Percentiles rank a stretch among this genome's conserved stretches.
These are phyloP conservation scores for Vaucheria bursata DNA, from an alignment of 352 stramenopile species.

Conservation along the genomic window DNA sequence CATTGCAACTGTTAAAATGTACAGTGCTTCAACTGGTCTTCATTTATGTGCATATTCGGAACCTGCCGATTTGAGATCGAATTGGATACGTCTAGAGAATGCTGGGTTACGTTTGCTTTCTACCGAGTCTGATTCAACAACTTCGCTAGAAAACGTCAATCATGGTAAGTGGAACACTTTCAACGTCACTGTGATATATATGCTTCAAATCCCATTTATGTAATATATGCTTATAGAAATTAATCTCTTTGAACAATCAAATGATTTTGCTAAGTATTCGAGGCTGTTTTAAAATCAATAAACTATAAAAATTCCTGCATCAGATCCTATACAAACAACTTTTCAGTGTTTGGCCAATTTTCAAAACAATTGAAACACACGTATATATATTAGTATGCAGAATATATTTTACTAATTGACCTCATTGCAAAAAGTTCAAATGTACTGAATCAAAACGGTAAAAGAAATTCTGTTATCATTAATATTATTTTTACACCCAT, in stretches of 20 bases:
- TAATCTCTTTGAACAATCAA: neutral
- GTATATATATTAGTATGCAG: too few species aligned
- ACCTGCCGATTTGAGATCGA: slow-evolving; percentile 6
- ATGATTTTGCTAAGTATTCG: neutral
- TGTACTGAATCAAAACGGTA: too few species aligned
- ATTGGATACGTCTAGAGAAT: slow-evolving; percentile 2
- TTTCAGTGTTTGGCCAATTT: too few species aligned
- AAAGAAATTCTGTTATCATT: too few species aligned
- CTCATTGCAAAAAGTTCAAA: too few species aligned
- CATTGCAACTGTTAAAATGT: slow-evolving; percentile 22
- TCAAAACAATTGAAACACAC: too few species aligned
- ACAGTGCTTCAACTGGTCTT: slow-evolving; percentile 11
- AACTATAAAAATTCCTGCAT: too few species aligned
- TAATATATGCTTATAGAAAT: neutral
- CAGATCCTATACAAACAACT: too few species aligned
- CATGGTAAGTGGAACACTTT: neutral
- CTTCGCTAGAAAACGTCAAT: neutral
- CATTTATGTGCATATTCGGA: slow-evolving; percentile 19
- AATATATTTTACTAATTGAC: too few species aligned
- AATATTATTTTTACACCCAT: too few species aligned
- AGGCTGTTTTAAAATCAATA: too few species aligned
- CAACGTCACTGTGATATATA: neutral
- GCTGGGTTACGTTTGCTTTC: neutral
- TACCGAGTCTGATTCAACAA: neutral
- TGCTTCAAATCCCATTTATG: slow-evolving; percentile 3